Evolutionary conservation across 140 eudicot genomes (phyloP), one percentile per base, ranked within the genome.

Genomic region (Cichorium intybus): DNA sequence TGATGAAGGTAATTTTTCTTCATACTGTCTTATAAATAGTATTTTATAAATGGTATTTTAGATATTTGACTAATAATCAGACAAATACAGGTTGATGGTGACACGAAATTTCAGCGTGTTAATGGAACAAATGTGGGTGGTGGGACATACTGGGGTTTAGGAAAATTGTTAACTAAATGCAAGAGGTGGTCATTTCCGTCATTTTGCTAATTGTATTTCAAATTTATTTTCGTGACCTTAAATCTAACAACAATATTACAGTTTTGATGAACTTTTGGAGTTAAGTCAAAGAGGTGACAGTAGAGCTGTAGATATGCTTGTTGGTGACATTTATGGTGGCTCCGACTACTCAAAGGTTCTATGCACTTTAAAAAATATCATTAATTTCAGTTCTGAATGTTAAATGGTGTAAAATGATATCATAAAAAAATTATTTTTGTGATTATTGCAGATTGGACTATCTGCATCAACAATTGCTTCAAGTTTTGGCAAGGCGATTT

Each of bases 111-210:
- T 79, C 86, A 93, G 65, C 81, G 99, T 23, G 97, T 93, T 57
- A 93, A 95, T 60, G 99, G 99, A 70, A 93, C 99, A 64, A 93
- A 93, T 84, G 99, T 93, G 22, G 99, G 99, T 31, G 99, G 99
- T 66, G 99, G 99, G 45, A 93, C 99, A 14, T 93, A 93, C 43
- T 93, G 97, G 99, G 99, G 99, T 6, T 82, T 93, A 62, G 99
- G 99, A 54, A 93, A 65, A 71, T 69, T 93, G 68, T 64, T 93
- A 62, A 93, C 99, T 4, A 93, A 93, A 75, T 93, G 99, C 88
- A 88, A 86, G 77, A 93, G 95, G 99, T n/a, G n/a, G n/a, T n/a
- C n/a, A n/a, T 93, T 59, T 59, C 15, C 41, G 10, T 29, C 15
- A 45, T 71, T 64, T 9, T 57, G 7, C n/a, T n/a, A n/a, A n/a